These are phyloP conservation scores for Cymbopogon citratus DNA, from an alignment of 176 grass and related monocot species.

Conservation along the genomic window DNA sequence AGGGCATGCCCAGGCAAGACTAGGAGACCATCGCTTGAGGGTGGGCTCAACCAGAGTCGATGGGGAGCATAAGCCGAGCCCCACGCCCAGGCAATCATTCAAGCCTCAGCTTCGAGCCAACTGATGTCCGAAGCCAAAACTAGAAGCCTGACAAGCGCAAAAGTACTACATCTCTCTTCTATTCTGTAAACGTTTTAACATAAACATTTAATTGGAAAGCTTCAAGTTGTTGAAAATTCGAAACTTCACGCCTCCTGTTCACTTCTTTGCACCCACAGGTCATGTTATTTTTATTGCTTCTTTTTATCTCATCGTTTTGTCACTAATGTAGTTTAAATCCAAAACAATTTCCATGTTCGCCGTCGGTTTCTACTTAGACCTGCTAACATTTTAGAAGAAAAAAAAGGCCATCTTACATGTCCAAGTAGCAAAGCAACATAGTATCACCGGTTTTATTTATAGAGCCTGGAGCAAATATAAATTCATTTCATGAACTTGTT, in stretches of 20 bases:
- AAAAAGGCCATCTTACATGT: not conserved
- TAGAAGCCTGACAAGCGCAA: too few species aligned
- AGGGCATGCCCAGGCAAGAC: too few species aligned
- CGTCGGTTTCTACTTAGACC: not conserved
- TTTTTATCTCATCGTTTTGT: not conserved
- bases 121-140: too few species aligned
- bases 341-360: fast-evolving
- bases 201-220: too few species aligned
- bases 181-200: too few species aligned
- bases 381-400: not conserved
- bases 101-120: too few species aligned
- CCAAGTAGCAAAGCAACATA: not conserved
- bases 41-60: too few species aligned
- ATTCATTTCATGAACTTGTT: not conserved
- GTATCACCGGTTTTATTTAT: not conserved
- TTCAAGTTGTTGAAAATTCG: not conserved
- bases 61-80: too few species aligned
- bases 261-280: too few species aligned
- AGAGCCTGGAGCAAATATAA: not conserved
- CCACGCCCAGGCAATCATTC: too few species aligned
- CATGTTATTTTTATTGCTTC: not conserved
- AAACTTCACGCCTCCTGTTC: not conserved
- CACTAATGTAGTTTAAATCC: not conserved
- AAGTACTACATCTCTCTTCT: too few species aligned
- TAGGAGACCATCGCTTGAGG: too few species aligned